A percentile compares a stretch with the other conserved stretches of the same genome.
phyloP scores from a whole-genome alignment of 78 protist genomes.

The Isochrysis galbana region DNA sequence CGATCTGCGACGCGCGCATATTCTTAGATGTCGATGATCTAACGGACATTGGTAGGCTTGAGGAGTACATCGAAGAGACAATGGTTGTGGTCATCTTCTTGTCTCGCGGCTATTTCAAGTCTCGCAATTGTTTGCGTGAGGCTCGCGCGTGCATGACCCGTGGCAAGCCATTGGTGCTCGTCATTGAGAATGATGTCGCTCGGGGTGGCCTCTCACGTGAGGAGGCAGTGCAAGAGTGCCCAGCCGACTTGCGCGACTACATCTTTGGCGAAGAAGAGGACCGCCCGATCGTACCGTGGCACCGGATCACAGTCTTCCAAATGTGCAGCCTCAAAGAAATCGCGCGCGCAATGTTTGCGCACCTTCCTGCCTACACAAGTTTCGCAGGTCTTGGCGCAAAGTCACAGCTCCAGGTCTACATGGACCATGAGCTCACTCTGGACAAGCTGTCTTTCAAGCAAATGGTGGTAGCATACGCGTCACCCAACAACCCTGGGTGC shows the following conservation, averaged over 20 bases:
- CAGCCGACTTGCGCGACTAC: not conserved
- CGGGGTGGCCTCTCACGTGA: not conserved
- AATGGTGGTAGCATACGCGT: not conserved
- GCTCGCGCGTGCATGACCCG: no score
- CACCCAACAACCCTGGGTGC: not conserved
- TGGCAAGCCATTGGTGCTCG: not conserved
- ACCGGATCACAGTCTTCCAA: not conserved
- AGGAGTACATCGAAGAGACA: not conserved
- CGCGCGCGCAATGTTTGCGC: not conserved
- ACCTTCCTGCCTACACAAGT: not conserved
- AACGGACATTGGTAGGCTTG: not conserved
- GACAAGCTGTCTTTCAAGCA: not conserved
- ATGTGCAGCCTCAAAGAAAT: not conserved
- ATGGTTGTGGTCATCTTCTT: not conserved
- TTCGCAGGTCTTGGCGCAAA: not conserved
- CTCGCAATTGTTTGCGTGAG: constrained; percentile 16
- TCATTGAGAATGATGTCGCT: not conserved
- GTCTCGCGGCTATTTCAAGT: constrained; percentile 2
- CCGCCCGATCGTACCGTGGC: not conserved
- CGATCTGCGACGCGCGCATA: not conserved
- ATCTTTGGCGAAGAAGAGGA: not conserved
- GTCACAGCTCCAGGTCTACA: not conserved
- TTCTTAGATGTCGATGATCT: constrained; percentile 29
- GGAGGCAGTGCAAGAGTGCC: not conserved
- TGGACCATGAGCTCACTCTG: not conserved